Evolutionary conservation across 1,284 basidiomycete genomes (phyloP), one percentile per base, ranked within the genome.

Genomic region (Xanthoconium separans): DNA sequence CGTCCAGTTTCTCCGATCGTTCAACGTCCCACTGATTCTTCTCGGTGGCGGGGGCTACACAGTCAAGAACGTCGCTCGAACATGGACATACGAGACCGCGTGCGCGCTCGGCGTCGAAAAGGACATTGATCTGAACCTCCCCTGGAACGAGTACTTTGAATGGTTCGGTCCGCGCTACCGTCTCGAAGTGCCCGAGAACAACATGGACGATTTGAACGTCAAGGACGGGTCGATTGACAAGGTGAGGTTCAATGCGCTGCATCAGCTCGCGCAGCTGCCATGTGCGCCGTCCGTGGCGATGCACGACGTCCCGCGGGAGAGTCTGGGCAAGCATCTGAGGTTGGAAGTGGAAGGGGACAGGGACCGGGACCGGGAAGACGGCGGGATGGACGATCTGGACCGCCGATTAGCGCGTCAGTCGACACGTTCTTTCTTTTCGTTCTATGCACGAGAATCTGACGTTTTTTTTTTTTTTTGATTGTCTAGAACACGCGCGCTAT

Each of bases 31-130:
- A 0, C 79, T 97, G 44, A 91, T 99, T 64, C 80, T 97, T 44
- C 80, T 99, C 4, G 97, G 96, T 36, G 96, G 96, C 2, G 97
- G 96, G 11, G 96, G 96, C 2, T 99, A 99, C 71, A 99, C 96
- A 0, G 86, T 94, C 31, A 93, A 93, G 72, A 99, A 99, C 68
- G 95, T 98, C 8, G 93, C 93, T 1, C 80, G 94, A 37, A 88
- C 91, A 12, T 99, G 96, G 96, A 89, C 95, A 20, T 98, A 93
- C 73, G 97, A 99, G 72, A 99, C 97, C 0, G 95, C 94, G 0
- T 89, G 96, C 65, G 91, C 95, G 33, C 82, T 96, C 15, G 95
- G 93, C 2, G 80, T 92, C 45, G 88, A 95, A 66, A 73, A 83
- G 39, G 80, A 80, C 6, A 87, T 98, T 51, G 84, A 91, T 60